A percentile compares a stretch with the other conserved stretches of the same genome.
These are phyloP conservation scores for Cardamine resedifolia DNA, from an alignment of 345 rosid species.

Conservation along the genomic window DNA sequence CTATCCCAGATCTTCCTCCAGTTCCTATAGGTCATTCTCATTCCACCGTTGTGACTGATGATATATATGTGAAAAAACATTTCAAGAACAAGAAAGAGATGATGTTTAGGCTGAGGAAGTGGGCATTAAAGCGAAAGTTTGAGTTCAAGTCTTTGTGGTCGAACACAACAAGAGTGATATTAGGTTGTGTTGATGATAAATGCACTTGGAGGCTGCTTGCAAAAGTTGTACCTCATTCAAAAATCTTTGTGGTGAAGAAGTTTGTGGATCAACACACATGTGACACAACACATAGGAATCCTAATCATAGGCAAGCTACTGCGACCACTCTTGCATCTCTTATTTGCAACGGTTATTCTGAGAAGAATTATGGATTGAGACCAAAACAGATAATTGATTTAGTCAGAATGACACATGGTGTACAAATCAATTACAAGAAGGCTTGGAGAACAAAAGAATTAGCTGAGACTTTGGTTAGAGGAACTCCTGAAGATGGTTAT, in stretches of 20 bases:
- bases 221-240: not conserved
- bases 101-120: not conserved
- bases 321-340: not conserved
- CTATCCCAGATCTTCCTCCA: not conserved
- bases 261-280: not conserved
- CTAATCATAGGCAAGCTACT: not conserved
- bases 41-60: not conserved
- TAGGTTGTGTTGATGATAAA: not conserved
- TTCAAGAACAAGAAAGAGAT: not conserved
- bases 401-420: not conserved
- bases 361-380: not conserved
- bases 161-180: not conserved
- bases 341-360: not conserved
- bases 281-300: not conserved
- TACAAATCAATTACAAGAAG: not conserved
- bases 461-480: not conserved
- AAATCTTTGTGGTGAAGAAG: not conserved
- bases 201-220: slow-evolving; percentile 1
- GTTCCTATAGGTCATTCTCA: not conserved
- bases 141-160: not conserved
- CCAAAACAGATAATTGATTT: not conserved
- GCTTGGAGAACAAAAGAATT: not conserved
- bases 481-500: no score
- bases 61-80: not conserved
- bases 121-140: not conserved